Evolutionary conservation across 2,329 filamentous ascomycete genomes (phyloP), one percentile per base, ranked within the genome.

Genomic region (Aspergillus sp.): DNA sequence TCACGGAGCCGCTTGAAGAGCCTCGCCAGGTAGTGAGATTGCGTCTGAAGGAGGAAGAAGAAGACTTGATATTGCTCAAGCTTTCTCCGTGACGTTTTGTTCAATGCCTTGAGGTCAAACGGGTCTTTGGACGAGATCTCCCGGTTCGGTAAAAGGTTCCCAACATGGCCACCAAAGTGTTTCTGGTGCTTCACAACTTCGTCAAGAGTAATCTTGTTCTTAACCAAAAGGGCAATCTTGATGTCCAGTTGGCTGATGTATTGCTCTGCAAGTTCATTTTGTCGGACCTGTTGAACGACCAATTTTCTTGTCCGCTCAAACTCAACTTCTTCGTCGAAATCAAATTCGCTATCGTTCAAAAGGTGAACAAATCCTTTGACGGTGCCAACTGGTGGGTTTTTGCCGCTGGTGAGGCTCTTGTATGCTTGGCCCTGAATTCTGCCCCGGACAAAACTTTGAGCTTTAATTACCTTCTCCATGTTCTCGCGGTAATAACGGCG

Each of bases 201-300:
- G 66, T 99, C 94, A 3, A 99, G 81, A 0, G 94, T 97, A 65
- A 99, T 99, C 74, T 99, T 99, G 82, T 99, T 99, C 81, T 97
- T 97, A 64, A 99, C 94, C 16, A 99, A 81, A 3, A 99, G 82
- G 1, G 94, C 94, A 69, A 99, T 99, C 76, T 99, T 99, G 79
- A 99, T 96, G 67, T 99, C 95, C 33, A 99, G 82, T 69, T 99
- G 94, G 64, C 96, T 92, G 61, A 99, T 96, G 67, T 99, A 99
- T 69, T 96, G 91, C 73, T 99, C 94, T 36, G 95, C 84, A 78
- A 95, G 86, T 74, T 99, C 94, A 65, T 99, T 99, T 63, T 96
- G 92, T 45, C 93, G 87, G 9, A 99, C 94, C 68, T 97, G 92
- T 67, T 97, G 92, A 6, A 99, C 92, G 14, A 99, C 94, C 3